Evolutionary conservation across 352 stramenopile species (phyloP), one percentile per base, ranked within the genome.

Genomic region (Hyaloperonospora arabidopsidis): DNA sequence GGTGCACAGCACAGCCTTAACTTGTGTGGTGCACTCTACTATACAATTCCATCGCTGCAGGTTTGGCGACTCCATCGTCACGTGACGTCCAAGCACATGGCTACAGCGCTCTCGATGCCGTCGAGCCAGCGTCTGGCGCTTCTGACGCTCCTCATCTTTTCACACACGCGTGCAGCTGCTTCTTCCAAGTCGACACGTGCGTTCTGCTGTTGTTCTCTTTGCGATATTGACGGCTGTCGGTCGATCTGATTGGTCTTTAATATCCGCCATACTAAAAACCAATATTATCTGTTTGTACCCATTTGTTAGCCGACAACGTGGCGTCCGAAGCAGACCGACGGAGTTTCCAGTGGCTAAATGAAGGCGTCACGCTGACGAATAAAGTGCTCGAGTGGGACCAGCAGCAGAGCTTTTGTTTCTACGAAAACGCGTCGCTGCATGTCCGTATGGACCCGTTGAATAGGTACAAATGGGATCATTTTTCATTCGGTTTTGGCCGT

Each of bases 391-490:
- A 86, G 18, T 93, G 78, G 78, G 75, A 75, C 2, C 65, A 84
- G 19, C 65, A 79, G 17, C 64, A 76, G 25, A 87, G 75, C 21
- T 89, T 86, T 49, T 87, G 83, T 50, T 93, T 93, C 54, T 76
- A 70, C 19, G 74, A 86, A 28, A 89, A 89, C 45, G 66, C 83
- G 14, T 85, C 80, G 51, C 70, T 93, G 21, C 75, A 72, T 19
- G 68, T 89, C 22, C 79, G 79, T 2, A 57, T 91, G 49, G 83
- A 93, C 44, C 59, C 76, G 10, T 61, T 90, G 39, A 81, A 87
- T 61, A 93, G 73, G 77, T 84, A 53, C 10, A 52, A 4, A 32
- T 32, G 25, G 25, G 25, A 10, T 32, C 25, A 32, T 32, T 32
- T 5, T 19, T 14, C 6, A n/a, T 1, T 11, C 7, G 15, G 53